A percentile compares a stretch with the other conserved stretches of the same genome.
Conservation (phyloP, 2,329 filamentous ascomycete species). For the Stemphylium vesicarium region DNA sequence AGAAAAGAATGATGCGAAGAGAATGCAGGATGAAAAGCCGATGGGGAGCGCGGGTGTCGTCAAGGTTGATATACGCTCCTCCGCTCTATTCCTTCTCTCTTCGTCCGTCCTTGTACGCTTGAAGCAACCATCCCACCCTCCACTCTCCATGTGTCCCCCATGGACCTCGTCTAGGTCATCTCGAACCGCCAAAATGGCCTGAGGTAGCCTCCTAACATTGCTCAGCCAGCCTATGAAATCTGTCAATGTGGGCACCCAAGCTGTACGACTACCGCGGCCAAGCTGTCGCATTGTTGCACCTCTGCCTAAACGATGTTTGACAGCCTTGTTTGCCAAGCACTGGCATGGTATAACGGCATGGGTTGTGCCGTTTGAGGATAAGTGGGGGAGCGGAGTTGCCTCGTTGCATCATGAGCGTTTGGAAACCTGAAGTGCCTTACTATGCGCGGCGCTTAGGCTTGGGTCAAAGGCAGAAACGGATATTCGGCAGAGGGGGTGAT, state of each 20-base stretch:
- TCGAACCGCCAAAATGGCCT: constrained; percentile 9
- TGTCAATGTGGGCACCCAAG: constrained; percentile 10
- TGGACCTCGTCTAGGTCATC: not conserved
- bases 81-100: not conserved
- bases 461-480: not conserved
- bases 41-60: not conserved
- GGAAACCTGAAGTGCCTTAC: constrained; percentile 36
- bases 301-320: constrained; percentile 17
- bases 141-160: constrained; percentile 3
- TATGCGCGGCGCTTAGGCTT: constrained; percentile 4
- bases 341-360: constrained; percentile 9
- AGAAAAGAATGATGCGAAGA: constrained; percentile 23
- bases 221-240: constrained; percentile 23
- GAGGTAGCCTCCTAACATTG: constrained; percentile 12
- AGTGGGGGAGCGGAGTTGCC: constrained; percentile 29
- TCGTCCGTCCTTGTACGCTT: not conserved
- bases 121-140: not conserved
- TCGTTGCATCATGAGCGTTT: constrained; percentile 32
- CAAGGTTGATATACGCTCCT: constrained; percentile 2
- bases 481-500: not conserved
- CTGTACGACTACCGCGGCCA: constrained; percentile 13
- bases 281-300: constrained; percentile 21
- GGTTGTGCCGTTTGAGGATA: constrained; percentile 30
- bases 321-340: constrained; percentile 19
- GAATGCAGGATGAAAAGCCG: constrained; percentile 8